These are phyloP conservation scores for Ogataea methanolica DNA, from an alignment of 805 yeast species.

Conservation along the genomic window DNA sequence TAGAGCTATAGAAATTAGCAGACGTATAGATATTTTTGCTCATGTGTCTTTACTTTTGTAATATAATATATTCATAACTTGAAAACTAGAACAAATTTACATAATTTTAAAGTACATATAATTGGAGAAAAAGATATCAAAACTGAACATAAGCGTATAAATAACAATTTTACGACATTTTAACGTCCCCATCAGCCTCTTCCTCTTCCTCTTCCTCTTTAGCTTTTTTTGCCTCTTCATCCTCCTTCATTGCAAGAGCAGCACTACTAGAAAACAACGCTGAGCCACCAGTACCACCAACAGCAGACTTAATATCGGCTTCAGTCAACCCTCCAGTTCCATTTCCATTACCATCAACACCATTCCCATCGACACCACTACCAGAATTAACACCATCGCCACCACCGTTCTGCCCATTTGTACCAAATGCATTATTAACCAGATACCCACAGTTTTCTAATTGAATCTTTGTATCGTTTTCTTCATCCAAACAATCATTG, in stretches of 20 bases:
- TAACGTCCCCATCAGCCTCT: neutral
- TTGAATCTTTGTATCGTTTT: constrained; percentile 32
- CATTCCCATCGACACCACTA: constrained; percentile 5
- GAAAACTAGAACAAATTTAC: too few relatives aligned
- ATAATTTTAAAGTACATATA: too few relatives aligned
- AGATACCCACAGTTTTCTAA: constrained; percentile 32
- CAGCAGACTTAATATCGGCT: constrained; percentile 39
- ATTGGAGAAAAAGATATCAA: too few relatives aligned
- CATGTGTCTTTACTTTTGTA: too few relatives aligned
- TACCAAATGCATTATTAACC: constrained; percentile 1
- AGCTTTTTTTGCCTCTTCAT: constrained; percentile 3
- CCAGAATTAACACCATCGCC: constrained; percentile 7
- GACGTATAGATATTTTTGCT: too few relatives aligned
- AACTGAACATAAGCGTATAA: too few relatives aligned
- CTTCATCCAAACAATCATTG: constrained; percentile 28
- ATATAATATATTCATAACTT: too few relatives aligned
- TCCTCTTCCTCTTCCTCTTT: neutral
- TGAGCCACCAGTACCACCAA: constrained; percentile 33
- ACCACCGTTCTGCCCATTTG: constrained; percentile 6
- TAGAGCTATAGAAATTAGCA: neutral
- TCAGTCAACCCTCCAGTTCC: constrained; percentile 27
- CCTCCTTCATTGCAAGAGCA: constrained; percentile 21
- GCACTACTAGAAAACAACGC: constrained; percentile 29
- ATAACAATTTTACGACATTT: too few relatives aligned
- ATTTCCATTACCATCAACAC: neutral